Base-by-base conservation (phyloP, 345 rosid species). In the Hibiscus syriacus region DNA sequence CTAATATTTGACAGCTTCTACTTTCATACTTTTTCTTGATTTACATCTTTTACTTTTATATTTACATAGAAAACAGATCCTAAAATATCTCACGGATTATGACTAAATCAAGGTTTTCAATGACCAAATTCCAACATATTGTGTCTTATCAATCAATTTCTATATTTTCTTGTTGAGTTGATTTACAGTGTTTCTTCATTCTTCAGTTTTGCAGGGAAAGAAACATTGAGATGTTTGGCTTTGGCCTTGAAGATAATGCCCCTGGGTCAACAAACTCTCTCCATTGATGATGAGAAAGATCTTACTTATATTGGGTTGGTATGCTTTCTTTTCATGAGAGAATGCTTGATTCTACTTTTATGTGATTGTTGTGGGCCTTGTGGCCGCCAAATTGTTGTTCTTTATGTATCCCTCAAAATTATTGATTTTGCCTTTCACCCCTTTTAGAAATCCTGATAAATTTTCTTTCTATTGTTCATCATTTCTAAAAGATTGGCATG, bases 301-400 rank as follows among this genome's bases (percentile, higher is more conserved):
- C 86, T 94, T 77, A 91, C 90, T 39, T 94, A 91, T 85, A 85
- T 94, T 89, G 99, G 97, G 87, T 84, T 94, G 99, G 97, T 94
- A 89, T 83, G 91, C 86, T 77, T 82, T 80, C 84, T 83, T 69
- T 78, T 78, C 84, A 79, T 73, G 49, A 20, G 38, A 38, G 66
- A 38, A 39, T 61, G n/a, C 48, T 48, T 46, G 53, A 20, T 2
- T 13, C n/a, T 13, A 3, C 60, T 52, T 67, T 29, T 22, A 9
- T 20, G 12, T 30, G 41, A n/a, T 29, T 4, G 41, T 14, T 30
- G 5, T 25, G 26, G n/a, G n/a, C n/a, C n/a, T n/a, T n/a, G 17
- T 57, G n/a, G 57, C 41, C 9, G n/a, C n/a, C n/a, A n/a, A 56
- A 29, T 29, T 56, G 38, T 20, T 26, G 39, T 3, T 26, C 17